These are phyloP conservation scores for Hypoxylon sp. DNA, from an alignment of 2,329 filamentous ascomycete genomes.

Conservation along the genomic window DNA sequence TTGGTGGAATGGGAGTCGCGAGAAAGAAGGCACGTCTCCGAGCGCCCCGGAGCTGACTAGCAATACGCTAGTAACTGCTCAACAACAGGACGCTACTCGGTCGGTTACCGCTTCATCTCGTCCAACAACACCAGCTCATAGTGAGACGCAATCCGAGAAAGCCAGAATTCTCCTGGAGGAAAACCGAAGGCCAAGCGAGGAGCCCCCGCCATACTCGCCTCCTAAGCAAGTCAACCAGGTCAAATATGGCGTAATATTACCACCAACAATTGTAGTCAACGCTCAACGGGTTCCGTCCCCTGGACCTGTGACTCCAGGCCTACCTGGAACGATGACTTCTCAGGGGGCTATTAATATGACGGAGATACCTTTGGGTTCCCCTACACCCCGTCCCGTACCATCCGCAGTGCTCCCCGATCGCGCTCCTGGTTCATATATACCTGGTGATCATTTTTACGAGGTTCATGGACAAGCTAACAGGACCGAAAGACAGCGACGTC, in stretches of 20 bases:
- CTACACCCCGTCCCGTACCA: slow-evolving; percentile 46
- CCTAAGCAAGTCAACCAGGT: slow-evolving; percentile 59
- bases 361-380: slow-evolving; percentile 69
- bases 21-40: slow-evolving; percentile 45
- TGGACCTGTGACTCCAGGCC: slow-evolving; percentile 72
- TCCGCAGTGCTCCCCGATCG: slow-evolving; percentile 60
- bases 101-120: slow-evolving; percentile 52
- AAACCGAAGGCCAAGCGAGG: slow-evolving; percentile 56
- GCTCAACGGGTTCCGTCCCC: slow-evolving; percentile 70
- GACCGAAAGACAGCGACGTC: slow-evolving; percentile 67
- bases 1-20: slow-evolving; percentile 51
- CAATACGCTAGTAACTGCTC: slow-evolving; percentile 37
- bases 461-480: slow-evolving; percentile 60
- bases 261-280: slow-evolving; percentile 66
- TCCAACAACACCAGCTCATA: slow-evolving; percentile 39
- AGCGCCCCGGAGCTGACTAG: slow-evolving; percentile 42
- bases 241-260: slow-evolving; percentile 71
- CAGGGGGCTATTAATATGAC: slow-evolving; percentile 73
- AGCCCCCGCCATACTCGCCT: slow-evolving; percentile 71
- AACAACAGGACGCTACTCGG: slow-evolving; percentile 44
- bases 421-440: slow-evolving; percentile 62
- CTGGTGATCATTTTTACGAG: slow-evolving; percentile 60
- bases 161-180: slow-evolving; percentile 58
- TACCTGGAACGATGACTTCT: slow-evolving; percentile 73
- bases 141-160: slow-evolving; percentile 57